Conservation (phyloP, 2,329 filamentous ascomycete genomes). For the Trichocomaceae sp. region DNA sequence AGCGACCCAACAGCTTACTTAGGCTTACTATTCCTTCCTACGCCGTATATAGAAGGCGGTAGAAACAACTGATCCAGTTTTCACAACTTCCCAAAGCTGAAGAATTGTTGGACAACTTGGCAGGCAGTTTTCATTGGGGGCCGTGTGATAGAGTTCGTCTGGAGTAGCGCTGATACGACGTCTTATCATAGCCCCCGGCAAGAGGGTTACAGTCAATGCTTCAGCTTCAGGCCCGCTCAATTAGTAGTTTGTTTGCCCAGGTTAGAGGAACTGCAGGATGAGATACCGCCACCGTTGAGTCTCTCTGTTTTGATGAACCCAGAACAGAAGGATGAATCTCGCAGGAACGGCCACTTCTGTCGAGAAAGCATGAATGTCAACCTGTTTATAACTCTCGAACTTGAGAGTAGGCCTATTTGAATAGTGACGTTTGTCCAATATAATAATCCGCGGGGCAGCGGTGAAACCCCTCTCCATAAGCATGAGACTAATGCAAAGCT, state of each 20-base stretch:
- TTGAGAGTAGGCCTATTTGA: neutral
- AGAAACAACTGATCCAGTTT: too few relatives aligned
- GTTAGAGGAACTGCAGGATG: neutral
- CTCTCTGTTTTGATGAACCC: neutral
- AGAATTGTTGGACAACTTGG: too few relatives aligned
- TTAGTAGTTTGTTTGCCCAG: neutral
- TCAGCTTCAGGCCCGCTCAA: neutral
- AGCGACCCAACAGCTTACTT: too few relatives aligned
- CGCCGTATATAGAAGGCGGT: too few relatives aligned
- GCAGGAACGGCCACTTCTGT: neutral
- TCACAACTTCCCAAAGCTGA: too few relatives aligned
- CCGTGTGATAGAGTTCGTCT: too few relatives aligned
- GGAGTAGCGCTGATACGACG: neutral
- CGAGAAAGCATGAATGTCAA: too few relatives aligned
- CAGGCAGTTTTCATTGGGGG: too few relatives aligned
- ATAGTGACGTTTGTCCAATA: neutral
- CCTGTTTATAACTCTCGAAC: too few relatives aligned
- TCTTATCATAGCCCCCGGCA: neutral
- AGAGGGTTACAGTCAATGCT: neutral
- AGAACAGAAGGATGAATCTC: neutral
- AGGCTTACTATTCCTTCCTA: too few relatives aligned
- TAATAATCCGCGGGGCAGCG: neutral
- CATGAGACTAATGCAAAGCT: neutral
- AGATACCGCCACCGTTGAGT: neutral
- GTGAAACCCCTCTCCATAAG: neutral